phyloP scores from a whole-genome alignment of 1,284 basidiomycete genomes.

The Fomitopsis pinicola region DNA sequence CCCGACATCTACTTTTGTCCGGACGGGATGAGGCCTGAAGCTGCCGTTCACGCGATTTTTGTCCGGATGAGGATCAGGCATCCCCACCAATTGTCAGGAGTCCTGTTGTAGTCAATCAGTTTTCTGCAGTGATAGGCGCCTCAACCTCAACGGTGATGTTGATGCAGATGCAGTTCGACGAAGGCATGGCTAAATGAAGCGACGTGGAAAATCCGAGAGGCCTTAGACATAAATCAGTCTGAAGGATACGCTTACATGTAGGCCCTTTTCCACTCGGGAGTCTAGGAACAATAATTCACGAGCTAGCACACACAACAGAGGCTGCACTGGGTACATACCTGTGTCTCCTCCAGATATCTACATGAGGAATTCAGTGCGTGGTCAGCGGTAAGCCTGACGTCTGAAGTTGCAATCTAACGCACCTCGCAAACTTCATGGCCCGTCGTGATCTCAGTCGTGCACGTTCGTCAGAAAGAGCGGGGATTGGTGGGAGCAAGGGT shows the following conservation, averaged over 20 bases:
- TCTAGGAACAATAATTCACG: slow-evolving; percentile 33
- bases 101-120: too few relatives aligned
- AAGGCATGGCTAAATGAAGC: too few relatives aligned
- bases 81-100: too few relatives aligned
- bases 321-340: slow-evolving; percentile 36
- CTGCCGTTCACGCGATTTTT: too few relatives aligned
- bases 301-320: neutral
- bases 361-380: too few relatives aligned
- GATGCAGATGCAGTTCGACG: too few relatives aligned
- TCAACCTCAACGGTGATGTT: too few relatives aligned
- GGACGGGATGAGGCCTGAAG: too few relatives aligned
- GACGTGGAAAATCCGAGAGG: too few relatives aligned
- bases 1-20: too few relatives aligned
- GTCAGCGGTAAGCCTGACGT: neutral
- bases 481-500: neutral
- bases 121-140: too few relatives aligned
- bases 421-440: neutral
- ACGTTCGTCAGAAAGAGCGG: neutral
- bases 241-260: slow-evolving; percentile 56
- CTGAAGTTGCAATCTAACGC: neutral
- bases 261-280: slow-evolving; percentile 77
- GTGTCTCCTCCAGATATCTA: slow-evolving; percentile 68
- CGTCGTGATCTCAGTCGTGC: neutral
- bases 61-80: too few relatives aligned
- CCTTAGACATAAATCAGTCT: neutral